Conservation (phyloP, 2,329 filamentous ascomycete species). For the Eutypa lata region DNA sequence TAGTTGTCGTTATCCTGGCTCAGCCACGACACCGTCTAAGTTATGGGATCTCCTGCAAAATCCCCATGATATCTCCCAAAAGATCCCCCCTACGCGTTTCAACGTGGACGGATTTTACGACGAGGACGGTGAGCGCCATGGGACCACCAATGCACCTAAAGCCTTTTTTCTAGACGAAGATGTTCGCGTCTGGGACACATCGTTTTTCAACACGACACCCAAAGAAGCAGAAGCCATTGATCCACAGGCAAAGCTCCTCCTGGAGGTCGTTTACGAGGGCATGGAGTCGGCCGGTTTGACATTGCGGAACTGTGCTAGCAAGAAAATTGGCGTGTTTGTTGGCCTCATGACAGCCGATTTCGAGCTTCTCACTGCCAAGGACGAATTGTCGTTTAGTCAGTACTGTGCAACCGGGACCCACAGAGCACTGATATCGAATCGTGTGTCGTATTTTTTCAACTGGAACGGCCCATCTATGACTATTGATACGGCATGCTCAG, state of each 20-base stretch:
- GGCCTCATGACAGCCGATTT: constrained; percentile 37
- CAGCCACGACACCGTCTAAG: neutral
- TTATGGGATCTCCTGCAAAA: neutral
- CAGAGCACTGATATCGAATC: constrained; percentile 52
- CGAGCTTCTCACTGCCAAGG: constrained; percentile 46
- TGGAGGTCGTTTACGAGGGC: constrained; percentile 50
- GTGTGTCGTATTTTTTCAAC: constrained; percentile 54
- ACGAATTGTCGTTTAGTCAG: constrained; percentile 46
- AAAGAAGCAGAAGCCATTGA: constrained; percentile 15
- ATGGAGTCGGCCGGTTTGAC: constrained; percentile 31
- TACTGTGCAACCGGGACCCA: constrained; percentile 53
- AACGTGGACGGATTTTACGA: neutral
- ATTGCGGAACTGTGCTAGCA: too few relatives aligned
- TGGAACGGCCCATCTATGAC: constrained; percentile 54
- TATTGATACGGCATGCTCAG: constrained; percentile 58
- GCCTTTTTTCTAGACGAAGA: neutral
- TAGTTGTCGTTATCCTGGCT: neutral
- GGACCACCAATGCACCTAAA: neutral
- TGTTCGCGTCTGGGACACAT: neutral
- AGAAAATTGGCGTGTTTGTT: neutral
- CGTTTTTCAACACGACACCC: constrained; percentile 5
- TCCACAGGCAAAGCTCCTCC: constrained; percentile 31
- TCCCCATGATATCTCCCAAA: neutral
- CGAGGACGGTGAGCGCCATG: neutral
- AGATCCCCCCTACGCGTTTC: neutral